Evolutionary conservation across 306 rosid species (phyloP).

Genomic region (Ormosia semicastrata): DNA sequence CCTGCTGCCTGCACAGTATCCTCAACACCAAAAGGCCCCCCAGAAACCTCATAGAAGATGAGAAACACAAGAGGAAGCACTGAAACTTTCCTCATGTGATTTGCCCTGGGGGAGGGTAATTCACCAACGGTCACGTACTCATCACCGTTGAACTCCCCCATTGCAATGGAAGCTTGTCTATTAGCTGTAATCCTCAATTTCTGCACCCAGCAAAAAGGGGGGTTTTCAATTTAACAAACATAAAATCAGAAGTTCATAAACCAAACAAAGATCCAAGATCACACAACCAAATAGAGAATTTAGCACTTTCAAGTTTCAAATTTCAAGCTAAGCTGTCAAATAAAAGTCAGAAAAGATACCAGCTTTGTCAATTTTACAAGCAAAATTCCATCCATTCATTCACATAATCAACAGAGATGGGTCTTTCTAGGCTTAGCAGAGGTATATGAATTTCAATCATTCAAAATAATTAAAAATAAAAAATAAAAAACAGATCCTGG

Average conservation of each 20-base stretch:
- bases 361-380: not conserved
- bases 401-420: not conserved
- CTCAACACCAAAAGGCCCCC: conserved; percentile 93
- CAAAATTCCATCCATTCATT: not conserved
- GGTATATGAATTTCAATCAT: not conserved
- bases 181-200: conserved; percentile 42
- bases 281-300: not conserved
- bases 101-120: conserved; percentile 39
- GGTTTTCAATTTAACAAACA: not conserved
- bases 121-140: conserved; percentile 53
- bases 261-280: not conserved
- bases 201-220: conserved; percentile 46
- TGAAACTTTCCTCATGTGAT: conserved; percentile 60
- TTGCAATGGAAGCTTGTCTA: conserved; percentile 45
- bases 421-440: not conserved
- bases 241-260: not conserved
- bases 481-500: not conserved
- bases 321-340: not conserved
- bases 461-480: too few species aligned
- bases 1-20: conserved; percentile 89
- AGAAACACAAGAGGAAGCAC: conserved; percentile 83
- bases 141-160: conserved; percentile 49
- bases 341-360: not conserved
- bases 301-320: not conserved
- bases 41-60: conserved; percentile 95